Base-by-base conservation (phyloP, 2,329 filamentous ascomycete genomes). In the Aureobasidium lini region DNA sequence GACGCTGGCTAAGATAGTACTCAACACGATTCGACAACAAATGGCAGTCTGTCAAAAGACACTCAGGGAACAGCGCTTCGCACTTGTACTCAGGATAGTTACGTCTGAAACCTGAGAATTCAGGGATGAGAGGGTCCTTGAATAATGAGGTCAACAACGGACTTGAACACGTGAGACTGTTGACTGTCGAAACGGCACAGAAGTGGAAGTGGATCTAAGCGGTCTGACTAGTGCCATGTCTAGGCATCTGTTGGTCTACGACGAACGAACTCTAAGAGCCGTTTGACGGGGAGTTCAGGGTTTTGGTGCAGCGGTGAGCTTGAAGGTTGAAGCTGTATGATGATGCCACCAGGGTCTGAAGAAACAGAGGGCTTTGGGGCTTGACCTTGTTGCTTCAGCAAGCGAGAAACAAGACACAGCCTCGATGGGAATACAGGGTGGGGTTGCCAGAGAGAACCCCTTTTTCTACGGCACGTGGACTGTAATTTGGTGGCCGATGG, bases 131-230 rank as follows among this genome's bases (percentile, higher is more conserved):
- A 18, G 28, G 13, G 13, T n/a, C 50, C 23, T 43, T 18, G 15
- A 43, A 8, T 9, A 8, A 43, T 15, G 39, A n/a, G 39, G 9
- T 32, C 37, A 6, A 54, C n/a, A 18, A 11, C 15, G 50, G 36
- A 54, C 11, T 29, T 23, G 52, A 18, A 34, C 52, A 57, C 52
- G 52, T 46, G 52, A 56, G 50, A 34, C 32, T 46, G 52, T 57
- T 57, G 52, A 13, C 40, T 46, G 40, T 57, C 52, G 40, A 29
- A 32, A 36, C 40, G 42, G 42, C 37, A 42, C 9, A 56, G 31
- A 10, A 36, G 15, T 16, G 9, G 23, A n/a, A 10, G 50, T 43
- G 50, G 37, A 43, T 43, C 37, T n/a, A 18, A 31, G 50, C 50
- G 50, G 50, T 54, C 50, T 54, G 39, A 32, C 36, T 52, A 52